phyloP scores from a whole-genome alignment of 208 protist genomes.

The Strigomonas galati region DNA sequence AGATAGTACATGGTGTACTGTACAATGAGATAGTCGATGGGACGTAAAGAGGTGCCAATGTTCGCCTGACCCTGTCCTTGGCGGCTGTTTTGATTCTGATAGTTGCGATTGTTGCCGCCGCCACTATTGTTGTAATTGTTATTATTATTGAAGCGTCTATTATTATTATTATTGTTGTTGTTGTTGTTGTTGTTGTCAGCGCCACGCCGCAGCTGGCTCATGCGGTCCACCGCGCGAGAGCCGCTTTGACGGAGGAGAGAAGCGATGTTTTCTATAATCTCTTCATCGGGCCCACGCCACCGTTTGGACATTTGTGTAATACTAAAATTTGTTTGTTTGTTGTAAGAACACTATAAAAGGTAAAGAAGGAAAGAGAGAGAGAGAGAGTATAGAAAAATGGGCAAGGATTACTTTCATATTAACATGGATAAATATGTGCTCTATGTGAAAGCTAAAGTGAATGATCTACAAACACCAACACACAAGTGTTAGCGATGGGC shows the following conservation, averaged over 20 bases:
- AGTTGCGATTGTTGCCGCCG: not conserved
- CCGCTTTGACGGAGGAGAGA: constrained; percentile 70
- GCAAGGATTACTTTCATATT: not conserved
- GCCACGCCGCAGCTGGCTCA: constrained; percentile 35
- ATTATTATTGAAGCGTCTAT: constrained; percentile 11
- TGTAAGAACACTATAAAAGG: not conserved
- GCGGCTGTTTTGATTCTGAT: not conserved
- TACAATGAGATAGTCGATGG: constrained; percentile 76
- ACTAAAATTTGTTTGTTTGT: not conserved
- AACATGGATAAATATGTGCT: not conserved
- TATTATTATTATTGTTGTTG: constrained; percentile 7
- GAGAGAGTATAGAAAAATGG: not conserved
- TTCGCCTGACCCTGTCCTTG: not conserved
- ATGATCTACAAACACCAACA: not conserved
- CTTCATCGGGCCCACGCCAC: constrained; percentile 39
- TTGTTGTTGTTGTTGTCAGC: constrained; percentile 2
- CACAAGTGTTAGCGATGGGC: not conserved
- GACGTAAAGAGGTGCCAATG: constrained; percentile 20
- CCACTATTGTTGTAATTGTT: not conserved
- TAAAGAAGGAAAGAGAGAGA: constrained; percentile 7
- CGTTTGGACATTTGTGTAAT: constrained; percentile 28
- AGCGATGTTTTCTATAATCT: constrained; percentile 60
- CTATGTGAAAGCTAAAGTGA: constrained; percentile 1
- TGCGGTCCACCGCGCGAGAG: constrained; percentile 65
- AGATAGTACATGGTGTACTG: constrained; percentile 77